phyloP scores from a whole-genome alignment of 805 yeast genomes.

The Metschnikowia proteae region DNA sequence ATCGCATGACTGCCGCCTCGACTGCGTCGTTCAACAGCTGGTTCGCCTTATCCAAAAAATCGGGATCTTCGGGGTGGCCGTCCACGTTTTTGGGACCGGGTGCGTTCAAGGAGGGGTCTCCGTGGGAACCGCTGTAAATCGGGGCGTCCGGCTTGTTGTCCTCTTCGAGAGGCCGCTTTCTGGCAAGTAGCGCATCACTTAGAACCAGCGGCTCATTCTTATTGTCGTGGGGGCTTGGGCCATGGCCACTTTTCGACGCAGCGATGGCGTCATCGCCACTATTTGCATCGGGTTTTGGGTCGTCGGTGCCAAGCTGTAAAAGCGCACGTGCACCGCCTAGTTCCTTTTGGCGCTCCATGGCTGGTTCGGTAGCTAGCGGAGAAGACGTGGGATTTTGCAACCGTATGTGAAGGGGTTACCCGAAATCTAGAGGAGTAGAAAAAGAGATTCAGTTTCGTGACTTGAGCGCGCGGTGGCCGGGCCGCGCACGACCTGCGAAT shows the following conservation, averaged over 20 bases:
- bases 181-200: background rate
- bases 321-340: conserved; percentile 47
- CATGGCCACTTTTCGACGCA: background rate
- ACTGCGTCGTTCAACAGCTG: conserved; percentile 51
- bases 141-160: background rate
- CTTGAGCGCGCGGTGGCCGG: conserved; percentile 1
- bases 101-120: background rate
- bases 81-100: conserved; percentile 1
- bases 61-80: conserved; percentile 5
- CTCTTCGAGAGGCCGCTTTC: conserved; percentile 2
- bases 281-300: background rate
- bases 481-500: conserved; percentile 1
- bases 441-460: conserved; percentile 1
- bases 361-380: background rate
- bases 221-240: background rate
- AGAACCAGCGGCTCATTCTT: background rate
- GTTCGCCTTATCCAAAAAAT: conserved; percentile 23
- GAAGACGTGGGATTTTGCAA: conserved; percentile 13
- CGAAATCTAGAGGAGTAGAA: conserved; percentile 10
- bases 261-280: background rate
- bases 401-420: conserved; percentile 20
- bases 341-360: conserved; percentile 36
- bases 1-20: conserved; percentile 74
- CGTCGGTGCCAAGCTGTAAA: conserved; percentile 37
- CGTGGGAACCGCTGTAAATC: background rate